These are phyloP conservation scores for Yamadazyma paraphyllophila DNA, from an alignment of 805 yeast genomes.

Conservation along the genomic window DNA sequence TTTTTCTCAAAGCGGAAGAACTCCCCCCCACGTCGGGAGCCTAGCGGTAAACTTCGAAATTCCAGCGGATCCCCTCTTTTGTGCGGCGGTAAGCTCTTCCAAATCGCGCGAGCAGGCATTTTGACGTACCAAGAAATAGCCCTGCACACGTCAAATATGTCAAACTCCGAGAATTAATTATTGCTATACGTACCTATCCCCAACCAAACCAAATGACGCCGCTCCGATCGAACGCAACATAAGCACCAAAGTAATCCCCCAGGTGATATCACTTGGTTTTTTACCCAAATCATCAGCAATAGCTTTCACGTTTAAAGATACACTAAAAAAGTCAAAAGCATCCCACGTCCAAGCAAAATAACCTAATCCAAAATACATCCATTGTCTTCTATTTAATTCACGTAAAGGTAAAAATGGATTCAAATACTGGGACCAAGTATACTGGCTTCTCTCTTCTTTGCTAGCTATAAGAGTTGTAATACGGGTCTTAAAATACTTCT, in stretches of 20 bases:
- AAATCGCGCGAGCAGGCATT: too few species aligned
- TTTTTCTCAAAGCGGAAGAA: too few species aligned
- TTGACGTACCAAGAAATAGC: background rate
- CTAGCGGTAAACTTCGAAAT: background rate
- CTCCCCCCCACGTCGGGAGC: too few species aligned
- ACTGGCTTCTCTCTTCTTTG: constrained; percentile 36
- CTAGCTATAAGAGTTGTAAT: constrained; percentile 49
- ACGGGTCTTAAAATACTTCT: constrained; percentile 41
- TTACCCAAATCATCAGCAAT: constrained; percentile 43
- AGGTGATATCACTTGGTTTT: constrained; percentile 50
- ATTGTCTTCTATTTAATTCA: constrained; percentile 49
- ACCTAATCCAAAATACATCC: constrained; percentile 55
- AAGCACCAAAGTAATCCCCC: constrained; percentile 67
- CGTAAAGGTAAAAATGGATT: constrained; percentile 65
- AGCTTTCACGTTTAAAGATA: constrained; percentile 48
- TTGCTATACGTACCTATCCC: constrained; percentile 44
- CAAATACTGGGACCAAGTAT: constrained; percentile 38
- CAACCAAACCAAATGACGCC: constrained; percentile 54
- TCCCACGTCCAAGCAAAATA: constrained; percentile 65
- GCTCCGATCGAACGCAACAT: constrained; percentile 72
- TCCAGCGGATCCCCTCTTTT: background rate
- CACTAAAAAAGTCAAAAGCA: constrained; percentile 62
- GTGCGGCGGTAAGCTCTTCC: background rate
- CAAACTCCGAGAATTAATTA: background rate
- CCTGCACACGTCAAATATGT: background rate